These are phyloP conservation scores for Yamadazyma philogaea DNA, from an alignment of 805 yeast species.

Conservation along the genomic window DNA sequence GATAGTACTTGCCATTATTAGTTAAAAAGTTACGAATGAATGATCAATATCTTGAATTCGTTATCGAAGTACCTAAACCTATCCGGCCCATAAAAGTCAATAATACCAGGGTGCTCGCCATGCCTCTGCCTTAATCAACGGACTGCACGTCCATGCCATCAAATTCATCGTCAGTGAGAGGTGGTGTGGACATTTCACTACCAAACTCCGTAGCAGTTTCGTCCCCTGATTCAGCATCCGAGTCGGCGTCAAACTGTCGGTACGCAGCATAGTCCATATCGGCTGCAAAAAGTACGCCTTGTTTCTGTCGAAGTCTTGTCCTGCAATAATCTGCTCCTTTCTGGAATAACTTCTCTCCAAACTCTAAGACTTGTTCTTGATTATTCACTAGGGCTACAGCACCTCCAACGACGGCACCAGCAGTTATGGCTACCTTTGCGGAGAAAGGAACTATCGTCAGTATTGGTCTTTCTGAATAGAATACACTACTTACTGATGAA, in stretches of 20 bases:
- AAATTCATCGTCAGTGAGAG: conserved; percentile 12
- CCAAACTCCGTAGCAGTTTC: conserved; percentile 1
- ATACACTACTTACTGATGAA: conserved; percentile 7
- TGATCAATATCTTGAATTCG: not conserved
- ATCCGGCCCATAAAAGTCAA: not conserved
- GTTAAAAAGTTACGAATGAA: conserved; percentile 22
- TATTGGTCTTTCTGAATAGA: not conserved
- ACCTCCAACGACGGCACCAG: conserved; percentile 36
- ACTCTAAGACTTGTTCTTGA: conserved; percentile 27
- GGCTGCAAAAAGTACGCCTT: conserved; percentile 7
- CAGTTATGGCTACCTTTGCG: conserved; percentile 29
- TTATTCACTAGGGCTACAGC: conserved; percentile 28
- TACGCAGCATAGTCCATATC: conserved; percentile 10
- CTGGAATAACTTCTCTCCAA: conserved; percentile 26
- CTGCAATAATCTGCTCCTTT: conserved; percentile 30
- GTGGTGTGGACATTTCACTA: conserved; percentile 4
- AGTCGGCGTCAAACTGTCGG: conserved; percentile 5
- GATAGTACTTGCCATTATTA: conserved; percentile 52
- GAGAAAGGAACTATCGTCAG: conserved; percentile 28
- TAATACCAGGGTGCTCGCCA: too few relatives aligned
- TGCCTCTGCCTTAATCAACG: conserved; percentile 8
- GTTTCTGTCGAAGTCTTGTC: conserved; percentile 8
- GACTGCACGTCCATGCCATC: conserved; percentile 12
- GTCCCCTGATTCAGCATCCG: conserved; percentile 3
- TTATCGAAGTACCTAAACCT: not conserved